These are phyloP conservation scores for Fusarium continuum DNA, from an alignment of 2,329 filamentous ascomycete species.

Conservation along the genomic window DNA sequence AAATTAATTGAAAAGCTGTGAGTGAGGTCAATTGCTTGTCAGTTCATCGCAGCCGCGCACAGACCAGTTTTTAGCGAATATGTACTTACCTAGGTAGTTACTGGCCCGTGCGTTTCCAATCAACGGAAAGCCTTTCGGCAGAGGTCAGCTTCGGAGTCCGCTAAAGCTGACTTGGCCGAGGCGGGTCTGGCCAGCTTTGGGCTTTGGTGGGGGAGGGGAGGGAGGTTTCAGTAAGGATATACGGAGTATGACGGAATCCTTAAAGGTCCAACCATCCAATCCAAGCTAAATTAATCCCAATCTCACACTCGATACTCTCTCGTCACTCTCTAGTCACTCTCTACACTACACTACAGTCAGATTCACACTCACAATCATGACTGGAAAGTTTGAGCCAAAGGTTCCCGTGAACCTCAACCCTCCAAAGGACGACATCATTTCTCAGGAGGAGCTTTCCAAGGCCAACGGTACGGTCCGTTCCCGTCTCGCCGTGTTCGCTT, in stretches of 20 bases:
- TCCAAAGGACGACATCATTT: constrained; percentile 89
- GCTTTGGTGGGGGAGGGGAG: constrained; percentile 27
- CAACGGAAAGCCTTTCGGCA: constrained; percentile 10
- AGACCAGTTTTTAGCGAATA: constrained; percentile 33
- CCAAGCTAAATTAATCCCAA: neutral
- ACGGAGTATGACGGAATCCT: constrained; percentile 41
- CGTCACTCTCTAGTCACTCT: no score
- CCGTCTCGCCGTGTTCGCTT: neutral
- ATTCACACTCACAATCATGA: constrained; percentile 52
- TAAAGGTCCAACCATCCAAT: constrained; percentile 9
- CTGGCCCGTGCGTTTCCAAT: constrained; percentile 33
- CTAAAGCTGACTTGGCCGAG: constrained; percentile 21
- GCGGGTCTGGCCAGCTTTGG: constrained; percentile 14
- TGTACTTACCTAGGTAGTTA: no score
- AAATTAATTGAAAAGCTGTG: constrained; percentile 24
- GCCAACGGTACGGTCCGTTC: constrained; percentile 76
- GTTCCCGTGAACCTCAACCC: constrained; percentile 77
- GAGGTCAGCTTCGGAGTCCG: neutral
- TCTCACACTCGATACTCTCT: neutral
- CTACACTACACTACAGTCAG: neutral
- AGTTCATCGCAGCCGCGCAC: constrained; percentile 34
- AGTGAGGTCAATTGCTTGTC: constrained; percentile 8
- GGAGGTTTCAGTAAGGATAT: constrained; percentile 2
- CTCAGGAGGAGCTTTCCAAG: constrained; percentile 78
- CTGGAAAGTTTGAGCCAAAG: constrained; percentile 81